These are phyloP conservation scores for Saccharomycopsis fodiens DNA, from an alignment of 805 yeast genomes.

Conservation along the genomic window DNA sequence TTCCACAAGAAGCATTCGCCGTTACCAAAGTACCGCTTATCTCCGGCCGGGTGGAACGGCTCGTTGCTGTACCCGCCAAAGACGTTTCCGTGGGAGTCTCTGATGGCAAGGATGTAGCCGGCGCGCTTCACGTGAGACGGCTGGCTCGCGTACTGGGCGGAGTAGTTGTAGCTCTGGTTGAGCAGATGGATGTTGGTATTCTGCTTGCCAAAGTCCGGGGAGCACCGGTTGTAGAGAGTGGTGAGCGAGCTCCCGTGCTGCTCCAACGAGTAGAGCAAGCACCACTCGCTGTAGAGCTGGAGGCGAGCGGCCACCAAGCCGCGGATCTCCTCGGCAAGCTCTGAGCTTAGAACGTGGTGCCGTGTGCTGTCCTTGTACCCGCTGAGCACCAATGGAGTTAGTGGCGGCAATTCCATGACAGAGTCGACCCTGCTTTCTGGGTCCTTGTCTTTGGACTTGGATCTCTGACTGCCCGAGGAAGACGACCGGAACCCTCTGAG, in stretches of 20 bases:
- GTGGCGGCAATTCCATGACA: conserved; percentile 28
- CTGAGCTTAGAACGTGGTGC: conserved; percentile 47
- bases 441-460: background rate
- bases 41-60: conserved; percentile 53
- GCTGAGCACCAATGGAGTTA: conserved; percentile 45
- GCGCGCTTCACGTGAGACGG: conserved; percentile 33
- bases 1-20: conserved; percentile 96
- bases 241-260: conserved; percentile 86
- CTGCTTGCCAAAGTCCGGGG: conserved; percentile 35
- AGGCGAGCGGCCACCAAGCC: conserved; percentile 67
- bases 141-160: background rate
- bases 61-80: conserved; percentile 83
- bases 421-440: background rate
- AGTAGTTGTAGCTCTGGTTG: conserved; percentile 22
- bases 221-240: conserved; percentile 58
- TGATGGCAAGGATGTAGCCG: conserved; percentile 71
- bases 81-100: conserved; percentile 52
- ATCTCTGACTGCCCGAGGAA: background rate
- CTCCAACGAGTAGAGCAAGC: conserved; percentile 71
- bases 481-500: background rate
- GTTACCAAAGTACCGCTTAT: conserved; percentile 78
- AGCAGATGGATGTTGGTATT: conserved; percentile 21
- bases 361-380: conserved; percentile 60
- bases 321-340: conserved; percentile 69
- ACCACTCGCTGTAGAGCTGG: conserved; percentile 75